Base-by-base conservation (phyloP, 345 rosid species). In the Gynandropsis gynandra region DNA sequence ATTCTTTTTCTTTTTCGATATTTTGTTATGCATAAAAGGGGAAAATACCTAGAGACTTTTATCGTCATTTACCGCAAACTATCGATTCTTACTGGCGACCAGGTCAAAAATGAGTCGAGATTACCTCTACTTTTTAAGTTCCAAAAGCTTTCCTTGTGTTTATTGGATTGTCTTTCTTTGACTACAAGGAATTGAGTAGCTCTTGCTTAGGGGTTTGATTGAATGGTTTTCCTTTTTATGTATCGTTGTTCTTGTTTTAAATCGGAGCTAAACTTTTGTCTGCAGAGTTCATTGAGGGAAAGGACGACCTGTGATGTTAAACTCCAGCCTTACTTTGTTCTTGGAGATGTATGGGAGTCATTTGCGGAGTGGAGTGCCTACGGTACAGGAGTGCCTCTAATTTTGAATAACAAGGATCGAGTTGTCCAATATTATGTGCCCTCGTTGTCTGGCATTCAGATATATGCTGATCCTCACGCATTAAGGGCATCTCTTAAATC, bases 351-450 rank as follows among this genome's bases (percentile, higher is more conserved):
- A 10, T 85, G 95, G 89, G 89, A 85, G 57, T 77, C 86, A 3
- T 85, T 82, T 24, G 68, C 71, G 31, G 89, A 85, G 75, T 82
- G 89, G 78, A 85, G 89, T 72, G 95, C 87, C 7, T 82, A 81
- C 62, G 89, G 95, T n/a, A 76, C 73, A 12, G 89, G 89, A 29
- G 82, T 85, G 59, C 89, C 89, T 9, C 74, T 85, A 14, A 15
- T 72, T 44, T 64, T 85, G 68, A 53, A 59, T 41, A 14, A 59
- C 55, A 64, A 47, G 10, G 81, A 82, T 69, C 71, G 44, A 20
- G 95, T 82, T n/a, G 59, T 77, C 24, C 89, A 85, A 70, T 85
- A 81, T 45, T 81, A 85, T 15, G 86, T 79, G 16, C 87, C 89
- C 3, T 85, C 78, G 33, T 64, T 85, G 16, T 85, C 89, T 1